These are phyloP conservation scores for Ashbya aceris DNA, from an alignment of 1,139 yeast species.

Conservation along the genomic window DNA sequence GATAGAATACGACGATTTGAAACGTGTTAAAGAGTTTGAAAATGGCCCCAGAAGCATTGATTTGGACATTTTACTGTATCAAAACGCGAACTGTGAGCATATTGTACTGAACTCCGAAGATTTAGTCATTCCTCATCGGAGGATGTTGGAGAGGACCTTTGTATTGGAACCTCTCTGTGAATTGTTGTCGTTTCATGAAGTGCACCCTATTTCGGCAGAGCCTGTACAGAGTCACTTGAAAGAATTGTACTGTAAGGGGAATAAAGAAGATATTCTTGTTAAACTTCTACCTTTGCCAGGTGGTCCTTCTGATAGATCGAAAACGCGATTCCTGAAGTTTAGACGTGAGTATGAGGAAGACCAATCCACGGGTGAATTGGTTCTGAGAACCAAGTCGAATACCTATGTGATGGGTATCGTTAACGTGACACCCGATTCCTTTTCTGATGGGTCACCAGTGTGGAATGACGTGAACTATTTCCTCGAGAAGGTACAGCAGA, in stretches of 20 bases:
- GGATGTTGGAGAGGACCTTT: slow-evolving; percentile 83
- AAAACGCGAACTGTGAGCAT: slow-evolving; percentile 21
- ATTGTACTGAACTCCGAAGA: slow-evolving; percentile 39
- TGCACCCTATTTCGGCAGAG: slow-evolving; percentile 81
- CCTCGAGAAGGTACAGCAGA: slow-evolving; percentile 32
- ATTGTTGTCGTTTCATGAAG: slow-evolving; percentile 49
- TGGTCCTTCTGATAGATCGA: no score
- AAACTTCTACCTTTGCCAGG: slow-evolving; percentile 21
- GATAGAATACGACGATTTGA: slow-evolving; percentile 64
- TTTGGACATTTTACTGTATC: slow-evolving; percentile 68
- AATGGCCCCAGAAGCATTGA: slow-evolving; percentile 92
- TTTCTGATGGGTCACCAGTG: slow-evolving; percentile 74
- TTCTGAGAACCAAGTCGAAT: slow-evolving; percentile 22
- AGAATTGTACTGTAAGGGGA: slow-evolving; percentile 39
- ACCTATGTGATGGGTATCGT: slow-evolving; percentile 71
- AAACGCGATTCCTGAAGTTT: slow-evolving; percentile 17
- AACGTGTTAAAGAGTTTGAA: slow-evolving; percentile 68
- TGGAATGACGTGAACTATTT: slow-evolving; percentile 34
- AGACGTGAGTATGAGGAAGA: slow-evolving; percentile 11
- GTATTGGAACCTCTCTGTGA: slow-evolving; percentile 87
- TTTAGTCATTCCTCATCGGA: slow-evolving; percentile 73
- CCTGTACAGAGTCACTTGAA: slow-evolving; percentile 59
- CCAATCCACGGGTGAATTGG: slow-evolving; percentile 7
- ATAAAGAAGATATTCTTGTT: slow-evolving; percentile 22
- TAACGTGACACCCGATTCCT: slow-evolving; percentile 90